These are phyloP conservation scores for Elaeagnus macrophylla DNA, from an alignment of 306 rosid species.

Conservation along the genomic window DNA sequence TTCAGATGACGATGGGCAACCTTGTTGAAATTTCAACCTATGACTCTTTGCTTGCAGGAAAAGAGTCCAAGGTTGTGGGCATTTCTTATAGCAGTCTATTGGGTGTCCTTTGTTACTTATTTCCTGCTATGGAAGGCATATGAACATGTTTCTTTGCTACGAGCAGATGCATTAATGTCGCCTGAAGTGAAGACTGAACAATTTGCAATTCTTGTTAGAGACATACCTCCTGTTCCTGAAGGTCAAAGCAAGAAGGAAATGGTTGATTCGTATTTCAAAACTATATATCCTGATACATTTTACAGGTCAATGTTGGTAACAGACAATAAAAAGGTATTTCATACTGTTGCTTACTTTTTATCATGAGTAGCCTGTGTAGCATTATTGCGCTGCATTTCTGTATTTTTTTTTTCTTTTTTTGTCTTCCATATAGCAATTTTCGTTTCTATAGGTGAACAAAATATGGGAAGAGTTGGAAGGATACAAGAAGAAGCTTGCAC, in stretches of 20 bases:
- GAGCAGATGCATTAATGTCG: conserved; percentile 56
- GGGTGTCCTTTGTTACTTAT: conserved; percentile 67
- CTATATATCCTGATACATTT: conserved; percentile 61
- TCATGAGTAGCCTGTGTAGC: background rate
- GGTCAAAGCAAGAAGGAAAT: conserved; percentile 70
- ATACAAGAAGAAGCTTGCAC: conserved; percentile 62
- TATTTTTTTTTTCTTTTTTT: conserved; percentile 3
- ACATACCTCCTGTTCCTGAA: conserved; percentile 54
- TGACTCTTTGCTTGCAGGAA: conserved; percentile 29
- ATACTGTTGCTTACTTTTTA: background rate
- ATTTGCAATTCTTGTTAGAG: conserved; percentile 77
- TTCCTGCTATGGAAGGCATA: conserved; percentile 79
- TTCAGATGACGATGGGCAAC: background rate
- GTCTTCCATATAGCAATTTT: conserved; percentile 10
- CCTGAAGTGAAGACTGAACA: conserved; percentile 62
- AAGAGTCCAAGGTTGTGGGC: conserved; percentile 72
- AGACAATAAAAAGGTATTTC: conserved; percentile 57
- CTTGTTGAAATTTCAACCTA: conserved; percentile 11
- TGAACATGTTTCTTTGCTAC: conserved; percentile 47
- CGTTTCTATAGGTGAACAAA: conserved; percentile 54
- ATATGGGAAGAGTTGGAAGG: conserved; percentile 59
- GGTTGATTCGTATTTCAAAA: conserved; percentile 55
- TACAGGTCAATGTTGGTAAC: conserved; percentile 79
- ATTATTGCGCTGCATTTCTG: conserved; percentile 2
- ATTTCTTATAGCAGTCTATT: conserved; percentile 53